Percentiles rank a stretch among this genome's conserved stretches.
These are phyloP conservation scores for Hypomyces rosellus DNA, from an alignment of 2,329 filamentous ascomycete species.

Conservation along the genomic window DNA sequence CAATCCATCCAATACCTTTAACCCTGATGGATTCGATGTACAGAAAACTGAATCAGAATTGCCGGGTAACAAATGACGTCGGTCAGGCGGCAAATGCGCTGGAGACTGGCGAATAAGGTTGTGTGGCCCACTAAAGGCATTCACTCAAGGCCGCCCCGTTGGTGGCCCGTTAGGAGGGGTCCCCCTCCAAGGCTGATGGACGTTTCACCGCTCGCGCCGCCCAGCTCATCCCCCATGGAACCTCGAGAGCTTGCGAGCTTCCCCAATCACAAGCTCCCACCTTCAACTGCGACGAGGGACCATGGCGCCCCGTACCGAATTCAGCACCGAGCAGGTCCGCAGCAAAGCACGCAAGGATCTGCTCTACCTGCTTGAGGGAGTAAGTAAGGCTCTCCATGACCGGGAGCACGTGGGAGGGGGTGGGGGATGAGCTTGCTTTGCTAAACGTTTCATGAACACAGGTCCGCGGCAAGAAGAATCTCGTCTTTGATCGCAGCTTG, in stretches of 20 bases:
- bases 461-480: constrained; percentile 98
- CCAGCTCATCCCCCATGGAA: no score
- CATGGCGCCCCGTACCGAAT: constrained; percentile 65
- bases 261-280: background rate
- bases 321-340: constrained; percentile 69
- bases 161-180: background rate
- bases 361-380: constrained; percentile 84
- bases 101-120: no score
- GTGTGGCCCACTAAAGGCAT: no score
- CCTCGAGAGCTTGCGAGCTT: background rate
- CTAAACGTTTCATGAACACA: constrained; percentile 30
- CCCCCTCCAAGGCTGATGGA: background rate
- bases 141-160: no score
- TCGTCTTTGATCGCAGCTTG: constrained; percentile 85
- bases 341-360: constrained; percentile 84
- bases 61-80: no score
- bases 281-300: constrained; percentile 12
- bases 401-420: background rate
- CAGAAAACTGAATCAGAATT: no score
- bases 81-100: no score
- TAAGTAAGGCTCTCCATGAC: constrained; percentile 52
- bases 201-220: constrained; percentile 8
- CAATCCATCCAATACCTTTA: no score
- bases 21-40: no score
- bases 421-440: constrained; percentile 10